Evolutionary conservation across 2,329 filamentous ascomycete genomes (phyloP), one percentile per base, ranked within the genome.

Genomic region (Ustulina deusta): DNA sequence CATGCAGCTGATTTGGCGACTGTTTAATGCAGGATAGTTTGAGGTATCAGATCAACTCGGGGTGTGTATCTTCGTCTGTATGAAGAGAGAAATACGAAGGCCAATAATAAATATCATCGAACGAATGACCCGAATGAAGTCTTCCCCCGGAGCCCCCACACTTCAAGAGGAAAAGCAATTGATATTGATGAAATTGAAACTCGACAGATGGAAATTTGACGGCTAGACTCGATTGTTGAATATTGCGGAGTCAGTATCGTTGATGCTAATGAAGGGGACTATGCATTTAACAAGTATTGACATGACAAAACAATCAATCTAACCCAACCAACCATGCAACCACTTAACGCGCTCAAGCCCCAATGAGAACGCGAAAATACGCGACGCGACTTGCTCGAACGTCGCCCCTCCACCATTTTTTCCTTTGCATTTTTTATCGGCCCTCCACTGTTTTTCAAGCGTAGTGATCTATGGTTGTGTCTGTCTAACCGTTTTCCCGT

Each of bases 331-430:
- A 15, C 10, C 20, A 69, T 71, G 69, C 67, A 70, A 70, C 69
- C 69, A 71, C 69, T 69, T 71, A 70, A 71, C 69, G 65, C 69
- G 69, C 56, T 29, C 2, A 3, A n/a, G 7, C 4, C 9, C 32
- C 11, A 22, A 46, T 25, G 22, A n/a, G 42, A 57, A 69, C 67
- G 64, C 69, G 69, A 66, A 65, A 58, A 54, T 27, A 22, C 69
- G 64, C 69, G 69, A 69, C 69, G 66, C 66, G 69, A 69, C 61
- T 42, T 51, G 40, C 27, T 63, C n/a, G 38, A 13, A 48, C 20
- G 7, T 69, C 65, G 63, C 67, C 69, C 67, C 67, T 69, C 67
- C 61, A 67, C 60, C 48, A 34, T 61, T 20, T 60, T 57, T 55
- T 52, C 44, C 42, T 52, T 27, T 46, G 49, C 34, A 55, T 54